A percentile compares a stretch with the other conserved stretches of the same genome.
phyloP scores from a whole-genome alignment of 371 early-diverging fungal genomes.

The Capniomyces stellatus region DNA sequence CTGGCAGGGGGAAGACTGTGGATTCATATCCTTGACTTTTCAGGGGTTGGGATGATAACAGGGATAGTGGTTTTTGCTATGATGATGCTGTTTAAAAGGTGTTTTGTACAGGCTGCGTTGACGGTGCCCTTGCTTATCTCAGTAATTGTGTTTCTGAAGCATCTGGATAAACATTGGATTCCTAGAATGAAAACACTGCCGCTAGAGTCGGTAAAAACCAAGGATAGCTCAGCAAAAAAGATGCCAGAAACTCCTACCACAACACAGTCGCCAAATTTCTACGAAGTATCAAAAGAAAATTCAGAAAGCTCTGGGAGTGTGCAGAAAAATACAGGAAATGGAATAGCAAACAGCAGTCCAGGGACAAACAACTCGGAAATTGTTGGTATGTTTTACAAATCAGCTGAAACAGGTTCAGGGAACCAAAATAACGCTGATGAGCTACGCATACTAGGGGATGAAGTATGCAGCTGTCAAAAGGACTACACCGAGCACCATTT shows the following conservation, averaged over 20 bases:
- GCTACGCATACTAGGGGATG: no score
- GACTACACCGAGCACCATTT: background rate
- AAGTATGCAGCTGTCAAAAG: background rate
- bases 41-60: background rate
- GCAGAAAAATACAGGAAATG: no score
- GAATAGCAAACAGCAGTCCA: no score
- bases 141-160: background rate
- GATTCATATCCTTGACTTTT: conserved; percentile 3
- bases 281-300: no score
- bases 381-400: no score
- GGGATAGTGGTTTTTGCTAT: background rate
- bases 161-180: conserved; percentile 2
- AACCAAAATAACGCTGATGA: no score
- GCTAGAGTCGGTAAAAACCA: background rate
- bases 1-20: conserved; percentile 41
- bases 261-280: no score
- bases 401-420: no score
- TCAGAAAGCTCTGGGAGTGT: no score
- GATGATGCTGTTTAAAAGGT: conserved; percentile 3
- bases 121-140: conserved; percentile 1
- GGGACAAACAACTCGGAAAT: no score
- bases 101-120: background rate
- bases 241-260: background rate
- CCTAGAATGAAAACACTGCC: conserved; percentile 1
- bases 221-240: background rate